These are phyloP conservation scores for Podaxis sp. DNA, from an alignment of 768 basidiomycete genomes.

Conservation along the genomic window DNA sequence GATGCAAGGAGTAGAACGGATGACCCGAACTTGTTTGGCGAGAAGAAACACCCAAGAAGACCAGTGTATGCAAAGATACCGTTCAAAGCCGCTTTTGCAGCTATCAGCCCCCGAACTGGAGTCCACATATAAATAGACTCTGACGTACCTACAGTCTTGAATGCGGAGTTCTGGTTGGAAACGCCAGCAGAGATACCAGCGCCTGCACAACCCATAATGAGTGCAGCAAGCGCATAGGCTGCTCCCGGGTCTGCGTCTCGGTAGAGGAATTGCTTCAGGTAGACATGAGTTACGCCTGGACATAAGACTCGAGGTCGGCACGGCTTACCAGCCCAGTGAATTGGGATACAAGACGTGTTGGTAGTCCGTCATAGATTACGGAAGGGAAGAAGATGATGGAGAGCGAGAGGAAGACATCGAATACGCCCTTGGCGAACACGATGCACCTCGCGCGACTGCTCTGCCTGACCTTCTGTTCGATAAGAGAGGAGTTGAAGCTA, in stretches of 20 bases:
- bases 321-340: slow-evolving; percentile 18
- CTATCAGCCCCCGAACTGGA: background rate
- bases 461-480: background rate
- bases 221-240: slow-evolving; percentile 15
- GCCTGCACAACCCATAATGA: slow-evolving; percentile 20
- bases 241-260: slow-evolving; percentile 14
- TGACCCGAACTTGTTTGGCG: slow-evolving; percentile 19
- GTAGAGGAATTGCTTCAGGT: slow-evolving; percentile 6
- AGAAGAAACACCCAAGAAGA: slow-evolving; percentile 16
- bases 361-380: slow-evolving; percentile 17
- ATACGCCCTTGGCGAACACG: slow-evolving; percentile 19
- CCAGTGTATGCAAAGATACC: slow-evolving; percentile 17
- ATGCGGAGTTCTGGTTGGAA: slow-evolving; percentile 18
- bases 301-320: background rate
- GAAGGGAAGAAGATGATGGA: slow-evolving; percentile 19
- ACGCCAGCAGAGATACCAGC: slow-evolving; percentile 21
- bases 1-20: slow-evolving; percentile 19
- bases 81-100: slow-evolving; percentile 17
- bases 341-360: slow-evolving; percentile 13
- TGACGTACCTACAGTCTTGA: slow-evolving; percentile 22
- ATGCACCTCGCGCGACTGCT: slow-evolving; percentile 11
- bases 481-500: background rate
- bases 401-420: slow-evolving; percentile 17
- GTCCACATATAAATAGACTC: background rate
- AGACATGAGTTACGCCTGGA: slow-evolving; percentile 7